Evolutionary conservation across 441 rosid genomes (phyloP), one percentile per base, ranked within the genome.

Genomic region (Brassica hybrid): DNA sequence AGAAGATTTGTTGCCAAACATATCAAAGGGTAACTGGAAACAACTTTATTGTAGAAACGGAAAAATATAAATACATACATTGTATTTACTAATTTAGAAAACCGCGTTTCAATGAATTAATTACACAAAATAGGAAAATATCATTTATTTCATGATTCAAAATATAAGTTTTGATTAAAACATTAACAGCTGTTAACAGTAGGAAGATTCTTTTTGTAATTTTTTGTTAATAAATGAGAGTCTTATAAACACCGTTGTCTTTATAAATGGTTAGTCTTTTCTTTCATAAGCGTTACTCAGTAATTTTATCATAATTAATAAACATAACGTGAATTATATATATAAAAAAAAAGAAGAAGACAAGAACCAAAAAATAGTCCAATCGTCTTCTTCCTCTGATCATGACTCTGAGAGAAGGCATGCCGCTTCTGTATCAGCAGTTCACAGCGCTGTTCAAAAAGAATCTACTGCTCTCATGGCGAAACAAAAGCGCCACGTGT

Each of bases 381-480:
- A 11, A 21, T 60, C 48, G 50, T 65, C 64, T 71, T 72, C 62
- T 64, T 69, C 66, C 57, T 60, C 25, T 65, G 73, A 59, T 72
- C 12, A 77, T 67, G 77, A 52, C 60, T 50, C 60, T 87, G 69
- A 74, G 54, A 78, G 80, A 56, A 12, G 96, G 95, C 48, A 13
- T 85, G 1, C 77, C 84, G 13, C 83, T 93, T 60, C 81, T 89
- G 18, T 19, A 34, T 32, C 96, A 90, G 81, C 99, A 95, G 65
- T 90, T 80, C 86, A 74, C 7, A 41, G 87, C 98, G 0, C 65
- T 95, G 74, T 82, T 90, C 62, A 83, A 30, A 84, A 95, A 95
- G 85, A 95, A 95, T 80, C 79, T 91, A 7, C 64, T 89, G 67
- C 88, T 95, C 2, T 89, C 99, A 81, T 91, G 95, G 97, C 73